These are phyloP conservation scores for Candida sphagnicola DNA, from an alignment of 805 yeast species.

Conservation along the genomic window DNA sequence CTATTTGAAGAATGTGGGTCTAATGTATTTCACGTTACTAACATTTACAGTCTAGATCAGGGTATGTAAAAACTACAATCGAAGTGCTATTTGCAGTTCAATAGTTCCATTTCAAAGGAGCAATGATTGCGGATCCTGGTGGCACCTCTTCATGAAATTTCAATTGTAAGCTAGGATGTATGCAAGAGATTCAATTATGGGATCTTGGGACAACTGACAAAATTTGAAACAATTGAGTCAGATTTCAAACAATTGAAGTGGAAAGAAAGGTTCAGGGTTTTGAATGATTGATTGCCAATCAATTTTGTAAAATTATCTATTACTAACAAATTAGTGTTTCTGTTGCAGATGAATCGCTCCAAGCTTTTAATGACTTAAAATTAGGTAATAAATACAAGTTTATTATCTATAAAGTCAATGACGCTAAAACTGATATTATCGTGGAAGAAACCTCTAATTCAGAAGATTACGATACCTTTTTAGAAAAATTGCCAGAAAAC, in stretches of 20 bases:
- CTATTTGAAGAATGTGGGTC: background rate
- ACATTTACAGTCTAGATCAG: background rate
- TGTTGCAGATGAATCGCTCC: slow-evolving; percentile 75
- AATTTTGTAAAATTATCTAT: background rate
- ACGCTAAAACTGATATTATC: slow-evolving; percentile 82
- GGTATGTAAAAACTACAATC: background rate
- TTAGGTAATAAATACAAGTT: slow-evolving; percentile 87
- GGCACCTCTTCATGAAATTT: no score
- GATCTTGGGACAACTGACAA: no score
- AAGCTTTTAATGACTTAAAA: slow-evolving; percentile 94
- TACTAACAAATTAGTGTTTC: slow-evolving; percentile 32
- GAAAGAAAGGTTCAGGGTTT: no score
- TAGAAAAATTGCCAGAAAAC: slow-evolving; percentile 88
- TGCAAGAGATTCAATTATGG: no score
- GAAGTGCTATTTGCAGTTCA: no score
- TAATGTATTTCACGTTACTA: background rate
- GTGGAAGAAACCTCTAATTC: slow-evolving; percentile 82
- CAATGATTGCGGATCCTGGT: no score
- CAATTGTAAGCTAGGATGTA: no score
- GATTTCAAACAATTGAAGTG: no score
- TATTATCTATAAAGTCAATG: slow-evolving; percentile 77
- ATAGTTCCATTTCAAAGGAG: no score
- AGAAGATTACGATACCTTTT: slow-evolving; percentile 75
- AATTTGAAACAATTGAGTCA: no score
- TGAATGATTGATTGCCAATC: background rate